Conservation (phyloP, 1,139 yeast species). For the Wickerhamomyces sp. region DNA sequence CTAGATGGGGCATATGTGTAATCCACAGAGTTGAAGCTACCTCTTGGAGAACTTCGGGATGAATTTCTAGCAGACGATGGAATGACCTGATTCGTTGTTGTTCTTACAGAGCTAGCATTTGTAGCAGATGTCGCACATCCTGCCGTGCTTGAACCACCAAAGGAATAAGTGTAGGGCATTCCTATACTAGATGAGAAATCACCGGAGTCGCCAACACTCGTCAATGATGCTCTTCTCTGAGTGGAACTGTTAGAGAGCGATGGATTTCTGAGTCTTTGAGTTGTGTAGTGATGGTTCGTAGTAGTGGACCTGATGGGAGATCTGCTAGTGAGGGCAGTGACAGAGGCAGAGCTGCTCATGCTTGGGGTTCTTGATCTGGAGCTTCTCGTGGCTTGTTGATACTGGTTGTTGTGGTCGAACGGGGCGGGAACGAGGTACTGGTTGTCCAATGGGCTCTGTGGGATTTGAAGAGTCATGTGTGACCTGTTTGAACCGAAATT, state of each 20-base stretch:
- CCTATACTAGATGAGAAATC: conserved; percentile 18
- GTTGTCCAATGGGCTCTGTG: too few relatives aligned
- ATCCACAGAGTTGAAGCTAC: conserved; percentile 12
- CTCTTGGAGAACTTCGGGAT: conserved; percentile 15
- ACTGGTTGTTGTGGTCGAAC: too few relatives aligned
- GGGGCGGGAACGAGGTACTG: too few relatives aligned
- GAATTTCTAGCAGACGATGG: conserved; percentile 9
- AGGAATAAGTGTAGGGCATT: conserved; percentile 14
- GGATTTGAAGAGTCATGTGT: too few relatives aligned
- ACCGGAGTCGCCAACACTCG: conserved; percentile 10
- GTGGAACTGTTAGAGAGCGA: conserved; percentile 3
- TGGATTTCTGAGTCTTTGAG: conserved; percentile 9
- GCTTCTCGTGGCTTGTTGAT: too few relatives aligned
- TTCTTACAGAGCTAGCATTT: conserved; percentile 1
- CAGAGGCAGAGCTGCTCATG: background rate
- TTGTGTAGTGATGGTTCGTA: conserved; percentile 1
- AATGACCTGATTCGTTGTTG: background rate
- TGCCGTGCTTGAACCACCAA: conserved; percentile 1
- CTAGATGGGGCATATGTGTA: conserved; percentile 2
- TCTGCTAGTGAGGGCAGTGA: conserved; percentile 1
- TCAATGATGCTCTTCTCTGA: conserved; percentile 17
- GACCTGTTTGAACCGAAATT: too few relatives aligned
- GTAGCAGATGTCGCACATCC: conserved; percentile 3
- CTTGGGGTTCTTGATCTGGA: conserved; percentile 1
- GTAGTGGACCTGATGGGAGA: conserved; percentile 8